phyloP scores from a whole-genome alignment of 768 basidiomycete species.

The Boletus pseudo-olivaceus region DNA sequence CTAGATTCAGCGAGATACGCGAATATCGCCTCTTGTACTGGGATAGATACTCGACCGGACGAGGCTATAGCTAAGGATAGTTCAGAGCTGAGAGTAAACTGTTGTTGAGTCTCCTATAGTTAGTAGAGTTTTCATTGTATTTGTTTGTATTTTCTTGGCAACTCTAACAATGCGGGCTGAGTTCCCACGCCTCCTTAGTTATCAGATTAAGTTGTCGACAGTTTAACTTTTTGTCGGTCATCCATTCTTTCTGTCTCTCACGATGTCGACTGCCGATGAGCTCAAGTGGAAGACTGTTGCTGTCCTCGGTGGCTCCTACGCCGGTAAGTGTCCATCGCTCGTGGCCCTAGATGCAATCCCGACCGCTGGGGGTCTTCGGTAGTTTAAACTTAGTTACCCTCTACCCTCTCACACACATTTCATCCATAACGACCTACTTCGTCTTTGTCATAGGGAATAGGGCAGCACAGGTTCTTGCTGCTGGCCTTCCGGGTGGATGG shows the following conservation, averaged over 20 bases:
- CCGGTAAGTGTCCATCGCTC: constrained; percentile 34
- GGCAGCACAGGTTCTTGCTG: constrained; percentile 47
- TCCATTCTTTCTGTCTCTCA: background rate
- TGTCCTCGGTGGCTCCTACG: constrained; percentile 55
- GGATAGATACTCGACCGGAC: background rate
- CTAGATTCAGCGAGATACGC: background rate
- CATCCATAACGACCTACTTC: background rate
- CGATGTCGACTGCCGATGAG: constrained; percentile 7
- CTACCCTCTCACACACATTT: background rate
- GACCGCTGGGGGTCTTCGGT: background rate
- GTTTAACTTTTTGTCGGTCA: background rate
- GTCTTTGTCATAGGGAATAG: constrained; percentile 37
- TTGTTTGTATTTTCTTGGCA: background rate
- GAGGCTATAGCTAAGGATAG: too few relatives aligned
- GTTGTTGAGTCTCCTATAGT: too few relatives aligned
- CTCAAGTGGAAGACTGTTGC: constrained; percentile 37
- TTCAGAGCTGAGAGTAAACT: too few relatives aligned
- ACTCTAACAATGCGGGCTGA: too few relatives aligned
- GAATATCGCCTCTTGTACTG: too few relatives aligned
- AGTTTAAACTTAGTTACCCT: background rate
- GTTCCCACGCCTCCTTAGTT: background rate
- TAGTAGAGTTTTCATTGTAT: background rate
- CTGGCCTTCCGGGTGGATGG: constrained; percentile 49
- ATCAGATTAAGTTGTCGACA: background rate
- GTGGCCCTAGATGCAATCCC: background rate